Conservation (phyloP, 345 rosid genomes). For the Eucalyptus cloeziana region DNA sequence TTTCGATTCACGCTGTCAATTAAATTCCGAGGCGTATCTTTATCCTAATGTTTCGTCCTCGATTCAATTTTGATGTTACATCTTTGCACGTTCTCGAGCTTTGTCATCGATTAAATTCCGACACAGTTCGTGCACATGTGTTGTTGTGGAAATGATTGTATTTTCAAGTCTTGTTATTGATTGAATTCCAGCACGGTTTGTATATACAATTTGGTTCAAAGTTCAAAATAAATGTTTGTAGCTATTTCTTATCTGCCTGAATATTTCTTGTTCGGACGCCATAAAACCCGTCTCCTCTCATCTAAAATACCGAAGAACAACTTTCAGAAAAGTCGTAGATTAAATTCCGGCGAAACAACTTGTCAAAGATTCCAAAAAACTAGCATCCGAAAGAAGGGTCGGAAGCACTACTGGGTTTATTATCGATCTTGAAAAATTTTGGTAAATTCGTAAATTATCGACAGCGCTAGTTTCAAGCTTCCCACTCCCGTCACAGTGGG, state of each 20-base stretch:
- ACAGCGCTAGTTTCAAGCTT: not conserved
- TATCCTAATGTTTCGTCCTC: accelerated
- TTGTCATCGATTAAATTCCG: too few species aligned
- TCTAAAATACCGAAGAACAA: too few species aligned
- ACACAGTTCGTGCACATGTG: accelerated
- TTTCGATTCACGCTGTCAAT: accelerated
- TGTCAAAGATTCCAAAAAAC: too few species aligned
- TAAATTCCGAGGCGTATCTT: accelerated
- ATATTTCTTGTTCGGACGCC: accelerated
- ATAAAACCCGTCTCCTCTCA: too few species aligned
- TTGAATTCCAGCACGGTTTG: accelerated
- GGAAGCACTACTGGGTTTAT: not conserved
- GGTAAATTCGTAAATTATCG: not conserved
- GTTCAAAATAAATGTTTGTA: accelerated
- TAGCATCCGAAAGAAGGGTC: not conserved
- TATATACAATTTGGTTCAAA: too few species aligned
- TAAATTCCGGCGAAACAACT: too few species aligned
- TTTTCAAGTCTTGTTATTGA: too few species aligned
- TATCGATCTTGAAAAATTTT: not conserved
- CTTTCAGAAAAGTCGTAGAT: too few species aligned
- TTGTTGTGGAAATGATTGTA: too few species aligned
- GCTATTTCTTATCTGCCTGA: accelerated
- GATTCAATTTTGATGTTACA: accelerated
- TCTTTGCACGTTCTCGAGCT: accelerated
- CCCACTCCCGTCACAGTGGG: not conserved